Evolutionary conservation across 2,329 filamentous ascomycete species (phyloP).

Genomic region (Thelonectria rubi): DNA sequence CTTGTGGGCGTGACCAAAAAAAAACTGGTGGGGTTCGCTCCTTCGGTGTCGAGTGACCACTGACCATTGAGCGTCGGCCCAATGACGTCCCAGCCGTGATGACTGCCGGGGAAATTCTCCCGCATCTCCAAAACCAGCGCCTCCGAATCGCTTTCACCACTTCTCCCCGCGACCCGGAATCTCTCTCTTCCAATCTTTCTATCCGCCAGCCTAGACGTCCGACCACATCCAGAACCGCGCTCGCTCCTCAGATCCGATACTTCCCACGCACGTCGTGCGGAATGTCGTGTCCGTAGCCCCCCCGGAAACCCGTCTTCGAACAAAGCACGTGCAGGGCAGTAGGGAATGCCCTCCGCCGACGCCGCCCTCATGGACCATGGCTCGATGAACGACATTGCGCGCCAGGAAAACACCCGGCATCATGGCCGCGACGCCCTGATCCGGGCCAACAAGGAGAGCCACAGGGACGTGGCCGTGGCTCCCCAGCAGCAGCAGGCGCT

Average conservation of each 20-base stretch:
- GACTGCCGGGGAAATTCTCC: constrained; percentile 43
- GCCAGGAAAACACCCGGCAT: constrained; percentile 45
- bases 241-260: not conserved
- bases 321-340: constrained; percentile 38
- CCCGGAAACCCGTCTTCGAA: constrained; percentile 27
- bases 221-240: not conserved
- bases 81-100: constrained; percentile 43
- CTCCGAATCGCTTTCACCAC: constrained; percentile 25
- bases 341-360: constrained; percentile 65
- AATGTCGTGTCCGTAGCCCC: constrained; percentile 39
- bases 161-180: constrained; percentile 18
- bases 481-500: constrained; percentile 58
- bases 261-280: constrained; percentile 26
- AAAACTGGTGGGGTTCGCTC: constrained; percentile 6
- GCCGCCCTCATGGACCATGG: constrained; percentile 65
- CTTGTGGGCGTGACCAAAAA: constrained; percentile 37
- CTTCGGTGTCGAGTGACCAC: constrained; percentile 15
- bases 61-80: constrained; percentile 36
- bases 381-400: constrained; percentile 63
- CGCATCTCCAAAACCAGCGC: constrained; percentile 35
- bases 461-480: constrained; percentile 51
- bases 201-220: not conserved
- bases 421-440: constrained; percentile 35
- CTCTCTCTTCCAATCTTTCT: not conserved
- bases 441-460: constrained; percentile 27